These are phyloP conservation scores for Pseudozyma thailandica DNA, from an alignment of 1,284 basidiomycete species.

Conservation along the genomic window DNA sequence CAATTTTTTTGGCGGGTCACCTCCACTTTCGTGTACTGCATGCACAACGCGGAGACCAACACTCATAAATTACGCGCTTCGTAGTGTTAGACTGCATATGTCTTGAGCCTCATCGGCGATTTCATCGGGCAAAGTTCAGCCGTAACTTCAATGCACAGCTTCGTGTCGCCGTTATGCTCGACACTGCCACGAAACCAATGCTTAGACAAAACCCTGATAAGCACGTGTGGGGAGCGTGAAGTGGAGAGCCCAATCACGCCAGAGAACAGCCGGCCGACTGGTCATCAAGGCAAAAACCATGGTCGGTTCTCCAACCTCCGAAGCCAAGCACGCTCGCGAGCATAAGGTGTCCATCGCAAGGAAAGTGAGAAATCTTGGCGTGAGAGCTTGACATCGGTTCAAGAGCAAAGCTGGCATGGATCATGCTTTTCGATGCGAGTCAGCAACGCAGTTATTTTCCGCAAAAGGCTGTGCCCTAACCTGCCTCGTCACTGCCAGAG, in stretches of 20 bases:
- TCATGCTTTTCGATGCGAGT: too few relatives aligned
- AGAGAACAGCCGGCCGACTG: too few relatives aligned
- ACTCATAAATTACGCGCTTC: not conserved
- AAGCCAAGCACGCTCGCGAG: conserved; percentile 13
- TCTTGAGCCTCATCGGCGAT: conserved; percentile 7
- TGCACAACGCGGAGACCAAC: conserved; percentile 12
- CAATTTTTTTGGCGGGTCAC: not conserved
- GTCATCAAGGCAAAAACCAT: too few relatives aligned
- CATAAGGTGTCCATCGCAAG: too few relatives aligned
- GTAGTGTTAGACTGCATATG: not conserved
- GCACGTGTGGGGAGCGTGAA: too few relatives aligned
- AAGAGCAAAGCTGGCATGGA: not conserved
- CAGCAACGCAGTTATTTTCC: too few relatives aligned
- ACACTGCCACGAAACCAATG: conserved; percentile 21
- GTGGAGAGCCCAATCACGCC: too few relatives aligned
- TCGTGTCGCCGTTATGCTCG: not conserved
- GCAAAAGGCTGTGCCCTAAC: too few relatives aligned
- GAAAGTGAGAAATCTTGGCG: conserved; percentile 14
- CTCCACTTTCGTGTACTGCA: conserved; percentile 21
- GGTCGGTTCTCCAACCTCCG: conserved; percentile 9
- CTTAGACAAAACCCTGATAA: too few relatives aligned
- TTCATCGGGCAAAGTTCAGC: conserved; percentile 1
- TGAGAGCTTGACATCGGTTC: not conserved
- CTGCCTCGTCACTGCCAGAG: too few relatives aligned
- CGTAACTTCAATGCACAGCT: not conserved